phyloP scores from a whole-genome alignment of 805 yeast species.

The Diddensiella transvaalensis region DNA sequence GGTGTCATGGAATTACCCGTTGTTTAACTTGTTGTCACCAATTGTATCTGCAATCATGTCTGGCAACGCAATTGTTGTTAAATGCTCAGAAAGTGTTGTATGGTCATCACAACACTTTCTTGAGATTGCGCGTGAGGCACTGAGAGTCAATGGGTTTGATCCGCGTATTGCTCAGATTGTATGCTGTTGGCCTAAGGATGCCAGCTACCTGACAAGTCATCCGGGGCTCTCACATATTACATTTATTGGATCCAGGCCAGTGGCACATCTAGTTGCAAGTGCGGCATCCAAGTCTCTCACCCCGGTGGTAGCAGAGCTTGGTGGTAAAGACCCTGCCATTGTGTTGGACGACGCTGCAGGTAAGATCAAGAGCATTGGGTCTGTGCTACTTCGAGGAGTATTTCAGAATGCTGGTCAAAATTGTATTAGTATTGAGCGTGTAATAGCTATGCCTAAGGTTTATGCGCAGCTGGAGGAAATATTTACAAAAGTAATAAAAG shows the following conservation, averaged over 20 bases:
- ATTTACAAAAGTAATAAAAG: conserved; percentile 53
- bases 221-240: conserved; percentile 83
- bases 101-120: conserved; percentile 89
- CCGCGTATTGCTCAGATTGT: conserved; percentile 84
- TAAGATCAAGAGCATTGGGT: conserved; percentile 48
- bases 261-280: conserved; percentile 80
- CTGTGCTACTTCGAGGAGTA: conserved; percentile 88
- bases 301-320: conserved; percentile 93
- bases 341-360: conserved; percentile 76
- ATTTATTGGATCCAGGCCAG: conserved; percentile 93
- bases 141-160: conserved; percentile 69
- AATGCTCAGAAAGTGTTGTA: conserved; percentile 93
- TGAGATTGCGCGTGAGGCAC: conserved; percentile 64
- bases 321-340: conserved; percentile 92
- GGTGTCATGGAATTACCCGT: conserved; percentile 97
- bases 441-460: conserved; percentile 68
- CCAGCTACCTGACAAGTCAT: conserved; percentile 81
- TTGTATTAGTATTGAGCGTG: conserved; percentile 96
- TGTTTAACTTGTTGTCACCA: conserved; percentile 92
- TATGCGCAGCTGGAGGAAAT: conserved; percentile 61
- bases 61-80: conserved; percentile 87
- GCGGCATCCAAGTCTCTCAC: conserved; percentile 86
- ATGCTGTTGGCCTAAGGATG: conserved; percentile 85
- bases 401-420: conserved; percentile 98
- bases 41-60: conserved; percentile 82